Conservation (phyloP, 116 monocot species). For the Zostera marina region DNA sequence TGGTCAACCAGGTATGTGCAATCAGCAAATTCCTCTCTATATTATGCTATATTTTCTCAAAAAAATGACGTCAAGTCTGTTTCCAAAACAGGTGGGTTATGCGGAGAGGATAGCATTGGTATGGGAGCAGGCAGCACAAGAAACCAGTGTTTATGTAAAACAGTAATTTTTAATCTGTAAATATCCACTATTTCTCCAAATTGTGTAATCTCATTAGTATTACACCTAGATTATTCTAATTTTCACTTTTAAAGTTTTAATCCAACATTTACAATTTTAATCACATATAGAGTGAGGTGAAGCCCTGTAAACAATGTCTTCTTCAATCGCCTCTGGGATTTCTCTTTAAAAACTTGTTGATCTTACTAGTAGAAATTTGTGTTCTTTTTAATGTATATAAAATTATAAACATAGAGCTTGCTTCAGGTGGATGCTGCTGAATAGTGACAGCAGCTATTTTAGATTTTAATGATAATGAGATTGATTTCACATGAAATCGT, state of each 20-base stretch:
- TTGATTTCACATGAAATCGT: no score
- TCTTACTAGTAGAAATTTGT: no score
- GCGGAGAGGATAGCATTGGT: constrained; percentile 63
- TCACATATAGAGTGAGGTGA: no score
- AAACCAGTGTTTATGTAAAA: constrained; percentile 52
- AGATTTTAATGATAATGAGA: no score
- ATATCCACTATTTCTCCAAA: not conserved
- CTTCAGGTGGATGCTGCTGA: no score
- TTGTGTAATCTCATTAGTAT: not conserved
- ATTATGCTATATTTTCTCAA: not conserved
- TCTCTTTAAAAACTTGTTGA: no score
- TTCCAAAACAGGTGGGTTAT: constrained; percentile 35
- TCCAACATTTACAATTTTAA: not conserved
- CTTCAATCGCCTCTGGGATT: no score
- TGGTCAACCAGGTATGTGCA: constrained; percentile 65
- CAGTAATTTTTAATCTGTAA: constrained; percentile 3
- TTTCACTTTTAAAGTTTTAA: not conserved
- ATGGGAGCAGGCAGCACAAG: constrained; percentile 67
- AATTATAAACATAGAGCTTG: no score
- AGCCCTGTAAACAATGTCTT: no score
- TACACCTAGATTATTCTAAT: not conserved
- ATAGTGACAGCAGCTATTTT: no score
- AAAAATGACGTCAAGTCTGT: not conserved
- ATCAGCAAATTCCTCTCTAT: not conserved
- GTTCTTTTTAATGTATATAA: no score